phyloP scores from a whole-genome alignment of 441 rosid genomes.

The Populus tomentosa region DNA sequence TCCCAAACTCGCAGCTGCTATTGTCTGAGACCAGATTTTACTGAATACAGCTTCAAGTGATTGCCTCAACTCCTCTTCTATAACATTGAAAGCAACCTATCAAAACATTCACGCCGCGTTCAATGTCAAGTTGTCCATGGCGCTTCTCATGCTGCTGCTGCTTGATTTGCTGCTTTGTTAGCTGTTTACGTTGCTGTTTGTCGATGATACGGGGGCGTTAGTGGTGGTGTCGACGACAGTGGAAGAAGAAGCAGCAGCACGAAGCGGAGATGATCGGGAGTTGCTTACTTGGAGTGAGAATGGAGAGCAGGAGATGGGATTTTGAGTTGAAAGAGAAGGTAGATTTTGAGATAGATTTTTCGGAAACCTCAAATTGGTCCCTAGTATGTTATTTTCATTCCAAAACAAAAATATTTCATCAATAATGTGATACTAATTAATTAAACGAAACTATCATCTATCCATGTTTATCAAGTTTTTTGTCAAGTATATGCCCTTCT shows the following conservation, averaged over 20 bases:
- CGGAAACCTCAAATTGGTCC: no score
- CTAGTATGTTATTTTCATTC: no score
- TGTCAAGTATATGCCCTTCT: no score
- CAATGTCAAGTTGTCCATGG: constrained; percentile 85
- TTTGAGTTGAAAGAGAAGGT: constrained; percentile 1
- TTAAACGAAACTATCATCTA: no score
- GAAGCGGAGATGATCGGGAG: constrained; percentile 14
- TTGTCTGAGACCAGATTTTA: constrained; percentile 75
- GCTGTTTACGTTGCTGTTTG: neutral
- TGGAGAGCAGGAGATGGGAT: neutral
- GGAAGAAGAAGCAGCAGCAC: constrained; percentile 15
- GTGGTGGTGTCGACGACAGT: constrained; percentile 15
- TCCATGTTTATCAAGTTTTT: no score
- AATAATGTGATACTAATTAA: no score
- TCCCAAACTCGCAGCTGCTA: constrained; percentile 96
- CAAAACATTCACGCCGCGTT: constrained; percentile 54
- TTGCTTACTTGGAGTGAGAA: constrained; percentile 15
- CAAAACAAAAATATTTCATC: no score
- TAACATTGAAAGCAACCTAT: constrained; percentile 82
- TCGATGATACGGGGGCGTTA: constrained; percentile 6
- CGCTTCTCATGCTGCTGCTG: constrained; percentile 20
- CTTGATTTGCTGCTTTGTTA: neutral
- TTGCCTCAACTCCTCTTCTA: constrained; percentile 86
- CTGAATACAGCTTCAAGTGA: constrained; percentile 85
- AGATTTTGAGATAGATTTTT: no score